Evolutionary conservation across 2,329 filamentous ascomycete genomes (phyloP), one percentile per base, ranked within the genome.

Genomic region (Botryotinia calthae): DNA sequence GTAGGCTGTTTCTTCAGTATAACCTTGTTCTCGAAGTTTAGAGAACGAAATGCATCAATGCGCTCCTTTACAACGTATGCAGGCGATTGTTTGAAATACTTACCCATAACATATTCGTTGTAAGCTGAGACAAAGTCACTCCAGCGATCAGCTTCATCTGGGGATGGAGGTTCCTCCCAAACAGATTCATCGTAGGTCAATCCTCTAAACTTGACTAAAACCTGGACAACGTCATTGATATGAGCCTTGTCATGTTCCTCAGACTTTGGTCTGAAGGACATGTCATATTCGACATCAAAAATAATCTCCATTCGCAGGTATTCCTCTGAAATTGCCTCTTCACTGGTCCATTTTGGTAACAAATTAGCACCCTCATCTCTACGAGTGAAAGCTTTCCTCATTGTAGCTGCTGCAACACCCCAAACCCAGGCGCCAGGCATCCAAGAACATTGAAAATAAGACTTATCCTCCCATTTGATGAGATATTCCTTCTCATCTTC

Each of bases 401-500:
- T 97, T 0, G 81, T 73, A 4, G 82, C 78, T 20, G 87, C 83
- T 25, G 88, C 87, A 16, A 91, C 86, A 9, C 94, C 94, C 85
- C 89, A 95, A 0, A 97, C 87, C 96, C 96, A 99, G 25, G 91
- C 87, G 20, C 95, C 96, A 16, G 94, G 89, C 86, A 94, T 92
- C 96, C 97, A 99, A 10, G 85, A 86, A 70, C 93, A 93, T 76
- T 93, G 91, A 75, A 90, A 91, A 79, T 98, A 97, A 0, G 95
- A 97, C 72, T 88, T 86, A 0, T 86, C 85, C 62, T 92, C 89
- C 93, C 95, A 98, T 80, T 96, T 97, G 77, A 99, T 84, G 3
- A 99, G 87, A 79, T 98, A 99, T 77, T 98, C 94, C 76, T 95
- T 95, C n/a, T 92, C 86, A 71, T 94, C 91, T 79, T 96, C 91